Evolutionary conservation across 1,284 basidiomycete genomes (phyloP).

Genomic region (Apiotrichum siamense): DNA sequence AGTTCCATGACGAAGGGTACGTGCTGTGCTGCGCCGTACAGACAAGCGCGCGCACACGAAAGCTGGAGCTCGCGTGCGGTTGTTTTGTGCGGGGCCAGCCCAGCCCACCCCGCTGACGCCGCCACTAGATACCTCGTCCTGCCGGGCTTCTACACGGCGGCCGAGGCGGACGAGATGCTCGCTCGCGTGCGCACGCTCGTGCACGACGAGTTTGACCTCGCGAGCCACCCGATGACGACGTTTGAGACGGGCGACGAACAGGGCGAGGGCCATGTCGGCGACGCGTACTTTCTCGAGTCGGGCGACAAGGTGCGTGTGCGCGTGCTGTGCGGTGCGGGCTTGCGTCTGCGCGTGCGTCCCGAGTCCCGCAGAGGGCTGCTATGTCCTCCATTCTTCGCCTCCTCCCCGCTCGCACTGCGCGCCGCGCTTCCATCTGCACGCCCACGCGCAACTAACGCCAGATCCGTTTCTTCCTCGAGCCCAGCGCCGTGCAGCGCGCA

Average conservation of each 20-base stretch:
- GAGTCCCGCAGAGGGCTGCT: too few species aligned
- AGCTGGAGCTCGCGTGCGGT: not conserved
- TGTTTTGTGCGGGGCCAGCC: too few species aligned
- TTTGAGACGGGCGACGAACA: conserved; percentile 70
- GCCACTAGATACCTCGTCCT: conserved; percentile 65
- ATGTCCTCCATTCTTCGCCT: not conserved
- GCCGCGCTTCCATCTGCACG: not conserved
- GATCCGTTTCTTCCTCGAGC: conserved; percentile 45
- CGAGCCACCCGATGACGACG: conserved; percentile 80
- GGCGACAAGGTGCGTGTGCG: conserved; percentile 92
- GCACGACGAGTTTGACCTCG: conserved; percentile 64
- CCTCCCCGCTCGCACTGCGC: not conserved
- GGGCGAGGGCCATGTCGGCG: conserved; percentile 57
- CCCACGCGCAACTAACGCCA: conserved; percentile 7
- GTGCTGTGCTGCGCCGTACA: not conserved
- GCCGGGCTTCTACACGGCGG: conserved; percentile 60
- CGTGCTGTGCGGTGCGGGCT: too few species aligned
- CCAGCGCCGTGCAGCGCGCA: conserved; percentile 29
- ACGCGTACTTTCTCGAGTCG: conserved; percentile 84
- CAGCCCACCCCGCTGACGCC: not conserved
- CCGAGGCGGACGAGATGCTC: conserved; percentile 61
- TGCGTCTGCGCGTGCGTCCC: too few species aligned
- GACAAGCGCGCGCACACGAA: not conserved
- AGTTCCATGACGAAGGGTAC: conserved; percentile 34
- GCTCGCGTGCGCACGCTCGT: conserved; percentile 66